Evolutionary conservation across 331 rosid species (phyloP), one percentile per base, ranked within the genome.

Genomic region (Cucumis variabilis): DNA sequence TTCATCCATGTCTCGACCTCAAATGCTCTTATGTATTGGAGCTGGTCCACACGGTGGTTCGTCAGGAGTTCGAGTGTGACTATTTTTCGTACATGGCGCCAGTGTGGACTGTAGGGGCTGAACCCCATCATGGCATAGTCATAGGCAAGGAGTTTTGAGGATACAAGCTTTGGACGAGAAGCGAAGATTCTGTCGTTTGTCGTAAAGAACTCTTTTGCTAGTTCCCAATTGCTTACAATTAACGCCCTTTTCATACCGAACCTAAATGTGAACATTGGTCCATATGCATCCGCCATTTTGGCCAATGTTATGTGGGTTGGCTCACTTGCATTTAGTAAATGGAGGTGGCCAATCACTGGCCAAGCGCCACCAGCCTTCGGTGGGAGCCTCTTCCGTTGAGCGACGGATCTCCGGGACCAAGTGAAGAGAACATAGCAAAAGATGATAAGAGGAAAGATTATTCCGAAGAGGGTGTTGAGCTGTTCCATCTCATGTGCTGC

Each of bases 21-120:
- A 1, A 90, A 91, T 2, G 50, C 50, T 66, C 93, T 85, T 0
- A 92, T 94, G 60, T 92, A 91, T 73, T 91, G 92, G 5, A 93
- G 89, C 86, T 82, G 87, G 75, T 95, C 95, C 0, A 92, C 92
- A 63, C 96, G 90, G 17, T 90, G 91, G 65, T 88, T 90, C 1
- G 94, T 91, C 10, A 93, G 96, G 72, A 93, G 94, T 66, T 93
- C 93, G 0, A 88, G 78, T 0, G 94, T 92, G 9, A 94, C 90
- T 41, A 95, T 75, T 85, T 92, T 95, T 13, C 96, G 90, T 88
- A 88, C 90, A 58, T 93, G 89, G 0, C 94, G 94, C 96, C 95
- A 92, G 30, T 81, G 90, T 13, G 95, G 88, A 76, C 75, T 72
- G 21, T 92, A 90, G 2, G 94, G 97, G 0, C 91, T 91, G 0